Evolutionary conservation across 129 eudicot species (phyloP).

Genomic region (Sambucus nigra): DNA sequence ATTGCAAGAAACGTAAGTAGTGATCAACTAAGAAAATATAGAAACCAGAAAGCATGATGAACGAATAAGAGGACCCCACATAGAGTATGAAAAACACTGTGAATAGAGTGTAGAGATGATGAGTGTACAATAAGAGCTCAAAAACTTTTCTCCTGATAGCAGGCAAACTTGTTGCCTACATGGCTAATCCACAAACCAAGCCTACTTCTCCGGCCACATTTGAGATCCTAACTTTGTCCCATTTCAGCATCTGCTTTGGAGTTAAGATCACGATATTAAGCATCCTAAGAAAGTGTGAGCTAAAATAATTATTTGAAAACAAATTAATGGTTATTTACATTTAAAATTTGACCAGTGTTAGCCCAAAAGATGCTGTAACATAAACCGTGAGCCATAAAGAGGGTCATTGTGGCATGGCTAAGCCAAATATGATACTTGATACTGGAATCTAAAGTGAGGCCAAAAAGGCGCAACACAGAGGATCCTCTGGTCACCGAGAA

Average conservation of each 20-base stretch:
- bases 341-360: no score
- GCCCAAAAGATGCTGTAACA: no score
- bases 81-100: slow-evolving; percentile 48
- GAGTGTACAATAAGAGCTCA: slow-evolving; percentile 76
- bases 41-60: slow-evolving; percentile 58
- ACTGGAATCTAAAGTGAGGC: no score
- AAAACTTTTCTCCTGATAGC: slow-evolving; percentile 40
- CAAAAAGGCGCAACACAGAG: no score
- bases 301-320: no score
- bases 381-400: no score
- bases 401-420: no score
- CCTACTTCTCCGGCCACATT: slow-evolving; percentile 72
- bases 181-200: slow-evolving; percentile 38
- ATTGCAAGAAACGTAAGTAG: slow-evolving; percentile 51
- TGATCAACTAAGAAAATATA: slow-evolving; percentile 62
- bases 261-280: no score
- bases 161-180: slow-evolving; percentile 46
- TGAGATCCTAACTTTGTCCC: slow-evolving; percentile 51
- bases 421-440: no score
- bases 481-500: no score
- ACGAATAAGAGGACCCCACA: slow-evolving; percentile 50
- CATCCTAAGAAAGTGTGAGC: no score
- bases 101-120: slow-evolving; percentile 48
- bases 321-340: no score
- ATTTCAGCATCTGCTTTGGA: slow-evolving; percentile 45